Evolutionary conservation across 768 basidiomycete species (phyloP), one percentile per base, ranked within the genome.

Genomic region (Chalciporus chontae): DNA sequence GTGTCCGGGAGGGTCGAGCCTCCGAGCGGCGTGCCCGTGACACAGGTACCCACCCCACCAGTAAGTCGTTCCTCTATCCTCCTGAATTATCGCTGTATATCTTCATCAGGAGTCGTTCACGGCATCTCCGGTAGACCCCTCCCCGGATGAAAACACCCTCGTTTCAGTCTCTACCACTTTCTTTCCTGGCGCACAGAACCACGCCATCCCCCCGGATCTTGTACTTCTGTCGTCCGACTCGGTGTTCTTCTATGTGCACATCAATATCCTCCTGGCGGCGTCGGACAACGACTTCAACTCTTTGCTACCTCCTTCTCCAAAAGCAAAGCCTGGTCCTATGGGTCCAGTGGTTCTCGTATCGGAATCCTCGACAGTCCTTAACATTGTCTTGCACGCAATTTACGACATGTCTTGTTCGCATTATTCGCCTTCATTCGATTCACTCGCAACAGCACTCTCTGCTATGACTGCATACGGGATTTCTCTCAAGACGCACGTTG

Each of bases 131-230:
- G 54, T 42, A 6, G 61, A 64, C 32, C 62, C 69, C 15, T 48
- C 66, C 14, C 34, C 48, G 15, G 63, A 80, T 68, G 75, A 76
- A 55, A 77, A 67, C 41, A 69, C 74, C 3, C 70, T 75, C 45
- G 84, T 91, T 48, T 88, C 88, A 1, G 81, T 92, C 31, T 90
- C 88, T 14, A 92, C 90, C 23, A 87, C 87, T 0, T 92, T 91
- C 69, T 84, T 78, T 60, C 87, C 89, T 3, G 81, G 79, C 32
- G 81, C 85, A 3, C 77, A 81, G 51, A 76, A 77, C 52, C 72
- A 78, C 31, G 58, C 77, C 0, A 63, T 75, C n/a, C 73, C 75
- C 1, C 80, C 85, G 1, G 85, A 92, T 62, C 56, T 81, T 39
- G 74, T 85, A 56, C 69, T 90, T 43, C 70, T 90, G 47, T 83